Base-by-base conservation (phyloP, 352 stramenopile genomes). In the Phytophthora fragariae region DNA sequence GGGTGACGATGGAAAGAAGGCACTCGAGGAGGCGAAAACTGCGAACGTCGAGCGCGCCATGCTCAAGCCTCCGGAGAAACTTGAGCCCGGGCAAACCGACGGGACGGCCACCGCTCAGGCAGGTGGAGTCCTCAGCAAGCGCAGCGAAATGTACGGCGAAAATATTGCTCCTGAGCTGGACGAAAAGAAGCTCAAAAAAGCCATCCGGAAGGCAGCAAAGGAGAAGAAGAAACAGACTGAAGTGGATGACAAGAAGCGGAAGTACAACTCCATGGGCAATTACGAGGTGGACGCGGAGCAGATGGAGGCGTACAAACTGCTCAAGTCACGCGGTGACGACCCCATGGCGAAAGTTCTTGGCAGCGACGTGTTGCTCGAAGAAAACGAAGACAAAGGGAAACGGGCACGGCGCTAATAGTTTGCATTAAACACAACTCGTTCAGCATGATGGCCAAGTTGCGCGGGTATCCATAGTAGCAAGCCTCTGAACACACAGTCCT, bases 261-360 rank as follows among this genome's bases (percentile, higher is more conserved):
- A 98, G 79, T 99, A 99, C 83, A 98, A 98, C 77, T 98, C 94
- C 7, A 88, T 98, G 72, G 78, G 88, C 55, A 89, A 82, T 64
- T 89, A 92, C 56, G 92, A 98, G 66, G 94, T 99, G 9, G 95
- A 96, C n/a, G 90, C 90, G 12, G 97, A 98, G 73, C 93, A 98
- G 65, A 98, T 99, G 94, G 97, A 99, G 79, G 96, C 94, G 8
- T 99, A 99, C 82, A 93, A 97, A 62, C 73, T 98, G 62, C 81
- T 87, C 29, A 98, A 98, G 72, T 90, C 89, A 53, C 84, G 85
- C 7, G 81, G 75, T 10, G 93, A 98, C 55, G 96, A 99, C 81
- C 95, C 97, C 8, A 98, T 99, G 97, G 91, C 92, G n/a, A 98
- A 98, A 65, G 78, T 98, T 14, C 70, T 95, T 12, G 85, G 75